Base-by-base conservation (phyloP, 768 basidiomycete species). In the Trametes gibbosa region DNA sequence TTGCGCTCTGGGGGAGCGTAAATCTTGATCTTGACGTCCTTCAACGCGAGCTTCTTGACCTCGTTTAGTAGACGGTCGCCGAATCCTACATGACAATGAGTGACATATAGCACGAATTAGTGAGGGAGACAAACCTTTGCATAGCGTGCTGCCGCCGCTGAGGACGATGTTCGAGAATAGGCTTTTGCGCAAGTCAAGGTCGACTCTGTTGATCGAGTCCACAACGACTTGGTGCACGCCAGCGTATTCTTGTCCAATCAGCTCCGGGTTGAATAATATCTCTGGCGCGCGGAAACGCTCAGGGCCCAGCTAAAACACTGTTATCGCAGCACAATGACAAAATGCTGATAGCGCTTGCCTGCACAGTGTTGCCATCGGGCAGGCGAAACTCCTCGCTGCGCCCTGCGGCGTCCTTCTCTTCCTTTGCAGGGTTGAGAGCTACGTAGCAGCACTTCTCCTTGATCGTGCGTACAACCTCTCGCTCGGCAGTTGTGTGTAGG, bases 1-100 rank as follows among this genome's bases (percentile, higher is more conserved):
- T 98, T 99, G 65, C 97, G 87, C 75, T 99, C 97, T n/a, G 97
- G 97, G 19, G 97, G 97, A 25, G 97, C 97, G 66, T 92, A 96
- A 67, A 99, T 99, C 79, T 96, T 97, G 75, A 99, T 94, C 79
- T 98, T 99, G 68, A 96, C 84, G 66, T 98, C 96, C 72, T 95
- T 94, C 64, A 98, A 73, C 25, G 95, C 93, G 47, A 97, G 77
- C 76, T 92, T 95, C 81, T 98, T 98, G 51, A 97, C 92, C 74
- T 99, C 97, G 68, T 95, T 93, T 58, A 98, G 79, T 50, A 99
- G 79, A 53, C 97, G 88, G 75, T 98, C 97, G 50, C 95, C 97
- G 72, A 97, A 98, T 3, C 96, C 96, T 88, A 63, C n/a, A 43
- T 39, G 32, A 23, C 21, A 3, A 13, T 49, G 35, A 49, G 25